Conservation (phyloP, 192 early-diverging fungal genomes). For the Mortierella hygrophila region DNA sequence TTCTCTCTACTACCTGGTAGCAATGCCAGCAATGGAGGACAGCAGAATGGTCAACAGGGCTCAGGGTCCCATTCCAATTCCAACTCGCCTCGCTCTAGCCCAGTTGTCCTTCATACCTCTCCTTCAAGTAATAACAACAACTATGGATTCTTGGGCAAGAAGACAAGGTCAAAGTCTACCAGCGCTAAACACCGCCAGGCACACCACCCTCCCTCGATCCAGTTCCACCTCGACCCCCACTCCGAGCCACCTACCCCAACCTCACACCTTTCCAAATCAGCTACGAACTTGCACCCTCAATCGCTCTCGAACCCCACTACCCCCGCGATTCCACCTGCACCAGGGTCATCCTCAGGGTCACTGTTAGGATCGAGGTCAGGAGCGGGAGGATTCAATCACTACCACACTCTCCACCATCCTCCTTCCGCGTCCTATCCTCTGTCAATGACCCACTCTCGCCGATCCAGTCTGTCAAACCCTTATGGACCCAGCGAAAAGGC, state of each 20-base stretch:
- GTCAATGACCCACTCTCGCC: constrained; percentile 36
- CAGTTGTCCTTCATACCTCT: not conserved
- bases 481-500: constrained; percentile 1
- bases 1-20: constrained; percentile 28
- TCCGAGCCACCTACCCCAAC: constrained; percentile 30
- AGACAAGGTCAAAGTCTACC: constrained; percentile 16
- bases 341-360: not conserved
- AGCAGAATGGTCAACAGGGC: not conserved
- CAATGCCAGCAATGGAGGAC: not conserved
- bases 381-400: constrained; percentile 27
- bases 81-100: constrained; percentile 16
- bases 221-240: not conserved
- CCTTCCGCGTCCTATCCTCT: constrained; percentile 27
- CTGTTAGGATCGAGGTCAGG: not conserved
- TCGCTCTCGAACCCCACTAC: constrained; percentile 17
- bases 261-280: not conserved
- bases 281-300: constrained; percentile 6
- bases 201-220: not conserved
- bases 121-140: not conserved
- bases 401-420: constrained; percentile 39
- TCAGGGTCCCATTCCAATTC: constrained; percentile 14
- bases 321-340: not conserved
- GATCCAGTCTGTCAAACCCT: constrained; percentile 24
- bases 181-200: not conserved
- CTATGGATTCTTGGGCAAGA: not conserved